Percentiles rank a stretch among this genome's conserved stretches.
Conservation (phyloP, 768 basidiomycete genomes). For the Gloeostereum incarnatum region DNA sequence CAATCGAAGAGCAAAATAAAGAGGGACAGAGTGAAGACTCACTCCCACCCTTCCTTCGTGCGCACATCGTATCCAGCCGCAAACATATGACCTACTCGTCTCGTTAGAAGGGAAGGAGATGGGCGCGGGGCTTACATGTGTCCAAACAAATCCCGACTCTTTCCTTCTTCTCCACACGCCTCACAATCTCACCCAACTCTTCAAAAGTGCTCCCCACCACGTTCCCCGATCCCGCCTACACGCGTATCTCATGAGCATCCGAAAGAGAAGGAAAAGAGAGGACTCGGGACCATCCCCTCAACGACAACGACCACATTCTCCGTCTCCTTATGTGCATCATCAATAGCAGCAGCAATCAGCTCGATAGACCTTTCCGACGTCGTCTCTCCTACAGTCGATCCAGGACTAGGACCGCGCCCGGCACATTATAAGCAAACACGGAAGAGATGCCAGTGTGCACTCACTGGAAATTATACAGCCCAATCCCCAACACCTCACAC, state of each 20-base stretch:
- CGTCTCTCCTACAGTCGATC: slow-evolving; percentile 69
- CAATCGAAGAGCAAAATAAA: neutral
- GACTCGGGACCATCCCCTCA: slow-evolving; percentile 67
- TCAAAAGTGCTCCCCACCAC: slow-evolving; percentile 30
- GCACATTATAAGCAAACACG: neutral
- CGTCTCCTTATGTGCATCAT: slow-evolving; percentile 60
- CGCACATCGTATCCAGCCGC: slow-evolving; percentile 81
- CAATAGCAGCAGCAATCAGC: slow-evolving; percentile 63
- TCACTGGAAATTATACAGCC: slow-evolving; percentile 80
- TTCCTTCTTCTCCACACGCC: slow-evolving; percentile 58
- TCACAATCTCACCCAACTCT: slow-evolving; percentile 63
- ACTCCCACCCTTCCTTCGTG: slow-evolving; percentile 65
- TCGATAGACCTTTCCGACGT: slow-evolving; percentile 52
- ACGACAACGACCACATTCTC: slow-evolving; percentile 52
- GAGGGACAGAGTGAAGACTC: slow-evolving; percentile 6
- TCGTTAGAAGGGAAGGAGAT: neutral
- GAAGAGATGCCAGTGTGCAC: slow-evolving; percentile 21
- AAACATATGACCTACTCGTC: slow-evolving; percentile 61
- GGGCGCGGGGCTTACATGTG: slow-evolving; percentile 44
- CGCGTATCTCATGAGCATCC: neutral
- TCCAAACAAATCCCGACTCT: slow-evolving; percentile 81
- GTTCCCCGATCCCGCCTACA: slow-evolving; percentile 8
- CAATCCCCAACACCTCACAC: slow-evolving; percentile 68
- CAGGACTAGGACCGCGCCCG: slow-evolving; percentile 41
- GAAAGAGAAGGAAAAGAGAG: neutral